These are phyloP conservation scores for Stephania japonica DNA, from an alignment of 164 flowering plant species.

Conservation along the genomic window DNA sequence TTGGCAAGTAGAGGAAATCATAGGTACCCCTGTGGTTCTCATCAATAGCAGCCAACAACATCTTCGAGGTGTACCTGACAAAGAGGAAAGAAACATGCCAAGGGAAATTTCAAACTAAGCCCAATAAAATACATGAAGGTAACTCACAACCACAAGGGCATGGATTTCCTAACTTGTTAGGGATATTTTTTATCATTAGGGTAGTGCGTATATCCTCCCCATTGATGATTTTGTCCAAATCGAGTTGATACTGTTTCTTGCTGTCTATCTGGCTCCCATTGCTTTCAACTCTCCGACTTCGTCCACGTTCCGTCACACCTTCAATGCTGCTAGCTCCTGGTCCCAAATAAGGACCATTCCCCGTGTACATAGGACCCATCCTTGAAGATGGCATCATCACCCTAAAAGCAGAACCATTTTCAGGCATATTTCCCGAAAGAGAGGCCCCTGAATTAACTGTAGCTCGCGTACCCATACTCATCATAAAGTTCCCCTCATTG, in stretches of 20 bases:
- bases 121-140: neutral
- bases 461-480: constrained; percentile 47
- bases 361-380: constrained; percentile 48
- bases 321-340: constrained; percentile 34
- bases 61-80: constrained; percentile 75
- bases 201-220: constrained; percentile 90
- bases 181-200: constrained; percentile 92
- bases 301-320: constrained; percentile 57
- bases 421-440: constrained; percentile 49
- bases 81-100: constrained; percentile 8
- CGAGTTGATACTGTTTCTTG: constrained; percentile 83
- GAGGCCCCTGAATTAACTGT: constrained; percentile 41
- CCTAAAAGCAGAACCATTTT: constrained; percentile 57
- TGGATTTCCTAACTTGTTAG: constrained; percentile 64
- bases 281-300: constrained; percentile 55
- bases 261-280: constrained; percentile 54
- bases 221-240: constrained; percentile 70
- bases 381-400: constrained; percentile 65
- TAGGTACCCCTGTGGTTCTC: constrained; percentile 75
- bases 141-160: neutral
- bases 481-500: constrained; percentile 42
- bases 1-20: constrained; percentile 92
- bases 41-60: constrained; percentile 86
- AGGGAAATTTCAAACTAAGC: neutral
- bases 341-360: constrained; percentile 48